Conservation (phyloP, 495 filamentous ascomycete genomes). For the Cairneyella variabilis region DNA sequence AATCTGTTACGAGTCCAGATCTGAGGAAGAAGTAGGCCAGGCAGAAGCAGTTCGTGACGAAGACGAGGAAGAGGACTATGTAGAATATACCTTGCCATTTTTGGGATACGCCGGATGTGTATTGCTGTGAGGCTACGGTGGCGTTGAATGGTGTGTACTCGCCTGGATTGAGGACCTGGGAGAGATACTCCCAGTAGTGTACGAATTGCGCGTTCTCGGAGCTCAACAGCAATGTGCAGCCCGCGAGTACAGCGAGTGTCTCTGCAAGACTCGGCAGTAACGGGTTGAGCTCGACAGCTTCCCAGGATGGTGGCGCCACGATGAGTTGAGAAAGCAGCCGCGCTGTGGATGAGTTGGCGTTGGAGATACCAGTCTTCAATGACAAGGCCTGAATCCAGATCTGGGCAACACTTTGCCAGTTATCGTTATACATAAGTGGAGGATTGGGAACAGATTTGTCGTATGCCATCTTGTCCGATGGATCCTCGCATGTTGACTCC, state of each 20-base stretch:
- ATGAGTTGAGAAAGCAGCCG: constrained; percentile 45
- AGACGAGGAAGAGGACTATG: constrained; percentile 54
- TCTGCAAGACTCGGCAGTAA: constrained; percentile 60
- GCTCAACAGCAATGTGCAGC: constrained; percentile 57
- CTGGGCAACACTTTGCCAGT: constrained; percentile 58
- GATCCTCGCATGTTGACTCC: constrained; percentile 53
- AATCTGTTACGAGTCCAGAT: constrained; percentile 63
- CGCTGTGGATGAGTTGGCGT: constrained; percentile 56
- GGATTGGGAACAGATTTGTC: constrained; percentile 33
- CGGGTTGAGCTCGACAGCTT: constrained; percentile 38
- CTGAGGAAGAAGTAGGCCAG: constrained; percentile 42
- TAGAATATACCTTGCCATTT: constrained; percentile 61
- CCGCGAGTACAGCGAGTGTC: constrained; percentile 61
- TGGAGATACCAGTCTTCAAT: constrained; percentile 55
- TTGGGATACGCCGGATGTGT: constrained; percentile 54
- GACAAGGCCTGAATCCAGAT: constrained; percentile 54
- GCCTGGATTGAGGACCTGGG: constrained; percentile 26
- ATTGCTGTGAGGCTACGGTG: constrained; percentile 52
- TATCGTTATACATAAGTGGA: constrained; percentile 27
- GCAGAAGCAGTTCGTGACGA: constrained; percentile 58
- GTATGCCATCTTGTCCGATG: constrained; percentile 47
- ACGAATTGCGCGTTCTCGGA: constrained; percentile 51
- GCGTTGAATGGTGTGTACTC: constrained; percentile 53
- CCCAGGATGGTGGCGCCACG: constrained; percentile 28
- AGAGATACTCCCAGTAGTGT: constrained; percentile 51